These are phyloP conservation scores for Pseudopithomyces maydicus DNA, from an alignment of 2,329 filamentous ascomycete species.

Conservation along the genomic window DNA sequence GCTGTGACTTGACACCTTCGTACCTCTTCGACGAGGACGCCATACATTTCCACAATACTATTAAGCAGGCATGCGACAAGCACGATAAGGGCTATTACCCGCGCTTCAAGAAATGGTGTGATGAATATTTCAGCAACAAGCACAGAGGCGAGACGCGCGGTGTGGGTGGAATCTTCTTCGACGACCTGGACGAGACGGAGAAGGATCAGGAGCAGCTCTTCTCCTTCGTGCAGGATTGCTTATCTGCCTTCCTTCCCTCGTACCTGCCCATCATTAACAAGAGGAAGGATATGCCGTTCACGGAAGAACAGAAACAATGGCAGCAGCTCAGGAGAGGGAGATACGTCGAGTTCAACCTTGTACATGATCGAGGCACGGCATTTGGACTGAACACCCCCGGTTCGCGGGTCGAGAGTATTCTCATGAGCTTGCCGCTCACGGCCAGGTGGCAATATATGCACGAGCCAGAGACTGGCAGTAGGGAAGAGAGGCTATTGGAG, in stretches of 20 bases:
- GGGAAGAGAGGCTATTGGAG: conserved; percentile 81
- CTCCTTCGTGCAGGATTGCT: conserved; percentile 82
- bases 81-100: conserved; percentile 93
- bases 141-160: conserved; percentile 87
- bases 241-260: conserved; percentile 85
- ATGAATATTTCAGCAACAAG: conserved; percentile 94
- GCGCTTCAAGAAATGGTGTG: conserved; percentile 97
- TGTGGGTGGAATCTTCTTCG: conserved; percentile 97
- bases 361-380: conserved; percentile 92
- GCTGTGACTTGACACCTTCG: conserved; percentile 87
- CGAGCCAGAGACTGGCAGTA: conserved; percentile 72
- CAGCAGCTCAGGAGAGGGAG: conserved; percentile 92
- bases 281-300: conserved; percentile 91
- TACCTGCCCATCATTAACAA: conserved; percentile 88
- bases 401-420: conserved; percentile 89
- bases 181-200: conserved; percentile 87
- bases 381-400: conserved; percentile 94
- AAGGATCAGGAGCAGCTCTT: conserved; percentile 90
- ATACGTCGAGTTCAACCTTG: conserved; percentile 98
- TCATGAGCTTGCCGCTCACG: conserved; percentile 95
- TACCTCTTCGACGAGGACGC: conserved; percentile 98
- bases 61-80: conserved; percentile 91
- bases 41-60: conserved; percentile 91
- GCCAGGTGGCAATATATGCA: conserved; percentile 98
- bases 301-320: conserved; percentile 87